Evolutionary conservation across 2,329 filamentous ascomycete species (phyloP).

Genomic region (Didymella pinodella): DNA sequence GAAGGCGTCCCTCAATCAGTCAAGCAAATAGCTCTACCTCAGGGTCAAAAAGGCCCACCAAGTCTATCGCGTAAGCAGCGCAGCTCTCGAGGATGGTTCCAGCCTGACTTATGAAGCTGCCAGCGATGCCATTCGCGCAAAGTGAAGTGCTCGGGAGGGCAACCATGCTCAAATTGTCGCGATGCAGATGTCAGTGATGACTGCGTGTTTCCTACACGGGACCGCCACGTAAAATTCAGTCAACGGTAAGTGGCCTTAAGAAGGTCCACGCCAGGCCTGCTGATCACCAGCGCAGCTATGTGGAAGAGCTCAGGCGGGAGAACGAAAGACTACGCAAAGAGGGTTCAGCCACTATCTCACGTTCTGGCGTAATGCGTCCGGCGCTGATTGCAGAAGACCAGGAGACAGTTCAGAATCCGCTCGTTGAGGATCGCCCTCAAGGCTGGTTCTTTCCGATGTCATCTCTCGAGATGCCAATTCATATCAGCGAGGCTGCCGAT

Average conservation of each 20-base stretch:
- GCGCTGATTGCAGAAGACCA: background rate
- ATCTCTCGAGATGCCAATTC: background rate
- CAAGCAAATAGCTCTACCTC: background rate
- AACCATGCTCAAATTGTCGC: slow-evolving; percentile 44
- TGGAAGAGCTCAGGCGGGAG: slow-evolving; percentile 41
- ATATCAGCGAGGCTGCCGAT: background rate
- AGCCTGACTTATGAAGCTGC: slow-evolving; percentile 25
- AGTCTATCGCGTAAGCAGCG: slow-evolving; percentile 19
- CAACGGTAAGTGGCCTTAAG: slow-evolving; percentile 28
- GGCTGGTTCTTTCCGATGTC: background rate
- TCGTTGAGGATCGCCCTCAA: background rate
- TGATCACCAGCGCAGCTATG: slow-evolving; percentile 28
- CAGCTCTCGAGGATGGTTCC: background rate
- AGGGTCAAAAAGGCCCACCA: background rate
- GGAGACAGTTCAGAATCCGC: background rate
- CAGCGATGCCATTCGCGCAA: slow-evolving; percentile 42
- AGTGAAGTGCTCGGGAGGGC: slow-evolving; percentile 47
- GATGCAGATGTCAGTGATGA: slow-evolving; percentile 26
- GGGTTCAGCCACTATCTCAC: background rate
- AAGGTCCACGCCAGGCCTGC: background rate
- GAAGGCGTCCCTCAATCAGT: background rate
- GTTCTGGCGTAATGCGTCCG: background rate
- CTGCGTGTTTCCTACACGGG: slow-evolving; percentile 39
- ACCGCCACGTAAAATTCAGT: slow-evolving; percentile 43
- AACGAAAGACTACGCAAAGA: slow-evolving; percentile 13